Evolutionary conservation across 2,329 filamentous ascomycete species (phyloP).

Genomic region (Paraphoma chrysanthemicola): DNA sequence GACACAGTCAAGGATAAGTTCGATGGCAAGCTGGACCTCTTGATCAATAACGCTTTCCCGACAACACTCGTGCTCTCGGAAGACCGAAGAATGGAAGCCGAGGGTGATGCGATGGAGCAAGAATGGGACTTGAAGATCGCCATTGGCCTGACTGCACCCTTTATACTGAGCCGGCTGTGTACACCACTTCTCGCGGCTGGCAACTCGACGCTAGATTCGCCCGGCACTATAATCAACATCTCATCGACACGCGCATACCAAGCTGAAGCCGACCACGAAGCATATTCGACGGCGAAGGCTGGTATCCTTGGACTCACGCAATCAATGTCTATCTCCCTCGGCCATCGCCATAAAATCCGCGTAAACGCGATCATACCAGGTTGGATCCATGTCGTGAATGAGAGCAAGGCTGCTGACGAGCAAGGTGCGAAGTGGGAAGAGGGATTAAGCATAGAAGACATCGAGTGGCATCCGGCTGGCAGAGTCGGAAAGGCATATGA

Average conservation of each 20-base stretch:
- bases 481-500: constrained; percentile 60
- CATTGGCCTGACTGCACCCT: constrained; percentile 43
- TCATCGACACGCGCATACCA: constrained; percentile 59
- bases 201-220: constrained; percentile 21
- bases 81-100: constrained; percentile 39
- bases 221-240: constrained; percentile 53
- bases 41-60: constrained; percentile 47
- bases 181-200: constrained; percentile 35
- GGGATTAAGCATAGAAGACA: constrained; percentile 54
- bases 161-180: constrained; percentile 40
- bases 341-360: constrained; percentile 51
- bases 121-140: constrained; percentile 45
- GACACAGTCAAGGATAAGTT: constrained; percentile 46
- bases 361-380: constrained; percentile 60
- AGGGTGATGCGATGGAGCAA: constrained; percentile 35
- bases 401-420: constrained; percentile 52
- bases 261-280: constrained; percentile 58
- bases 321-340: constrained; percentile 56
- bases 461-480: constrained; percentile 58
- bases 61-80: constrained; percentile 34
- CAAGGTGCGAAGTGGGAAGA: constrained; percentile 54
- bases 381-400: constrained; percentile 60
- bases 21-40: constrained; percentile 38
- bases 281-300: constrained; percentile 59
- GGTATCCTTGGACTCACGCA: constrained; percentile 59